Evolutionary conservation across 106 monocot genomes (phyloP).

Genomic region (Dendrobium huoshanense): DNA sequence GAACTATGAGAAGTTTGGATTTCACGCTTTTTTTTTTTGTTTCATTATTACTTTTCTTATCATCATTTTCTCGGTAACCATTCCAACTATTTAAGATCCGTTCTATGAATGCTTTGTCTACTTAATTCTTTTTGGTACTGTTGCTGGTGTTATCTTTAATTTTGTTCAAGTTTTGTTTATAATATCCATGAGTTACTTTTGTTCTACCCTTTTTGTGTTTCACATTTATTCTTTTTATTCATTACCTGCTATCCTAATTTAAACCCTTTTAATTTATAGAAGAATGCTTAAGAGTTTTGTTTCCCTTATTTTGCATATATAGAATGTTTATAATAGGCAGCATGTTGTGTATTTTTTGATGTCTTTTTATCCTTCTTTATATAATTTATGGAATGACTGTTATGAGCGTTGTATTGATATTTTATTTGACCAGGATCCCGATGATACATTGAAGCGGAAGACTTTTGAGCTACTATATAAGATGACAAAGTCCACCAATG

Average conservation of each 20-base stretch:
- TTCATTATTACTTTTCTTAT: neutral
- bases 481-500: conserved; percentile 98
- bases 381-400: neutral
- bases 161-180: neutral
- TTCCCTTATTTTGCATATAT: neutral
- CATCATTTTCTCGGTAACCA: neutral
- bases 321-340: neutral
- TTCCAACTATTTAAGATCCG: neutral
- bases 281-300: neutral
- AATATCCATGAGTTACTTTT: neutral
- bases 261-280: neutral
- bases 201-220: neutral
- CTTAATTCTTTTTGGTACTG: neutral
- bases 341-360: neutral
- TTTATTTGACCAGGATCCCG: conserved; percentile 62
- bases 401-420: neutral
- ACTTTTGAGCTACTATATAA: conserved; percentile 95
- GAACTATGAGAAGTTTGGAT: neutral
- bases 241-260: neutral
- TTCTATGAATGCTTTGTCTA: neutral
- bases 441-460: conserved; percentile 95
- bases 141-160: neutral
- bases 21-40: neutral
- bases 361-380: neutral
- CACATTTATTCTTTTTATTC: neutral